These are phyloP conservation scores for Nigrospora oryzae DNA, from an alignment of 2,329 filamentous ascomycete genomes.

Conservation along the genomic window DNA sequence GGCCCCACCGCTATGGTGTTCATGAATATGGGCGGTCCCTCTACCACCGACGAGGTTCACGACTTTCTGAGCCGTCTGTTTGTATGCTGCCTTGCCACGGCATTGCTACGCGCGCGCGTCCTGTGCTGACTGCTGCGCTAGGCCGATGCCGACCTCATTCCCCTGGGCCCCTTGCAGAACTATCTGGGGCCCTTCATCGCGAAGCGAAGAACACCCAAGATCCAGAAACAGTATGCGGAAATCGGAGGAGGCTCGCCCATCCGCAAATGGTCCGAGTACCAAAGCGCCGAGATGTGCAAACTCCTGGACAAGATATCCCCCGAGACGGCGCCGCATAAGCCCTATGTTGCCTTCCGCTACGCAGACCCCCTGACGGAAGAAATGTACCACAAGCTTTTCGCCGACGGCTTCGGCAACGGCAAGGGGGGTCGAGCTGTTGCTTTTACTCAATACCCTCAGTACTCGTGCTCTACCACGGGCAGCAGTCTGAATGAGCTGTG, in stretches of 20 bases:
- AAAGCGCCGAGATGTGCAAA: conserved; percentile 94
- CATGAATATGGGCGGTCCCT: conserved; percentile 96
- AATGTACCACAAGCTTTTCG: conserved; percentile 76
- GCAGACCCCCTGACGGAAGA: conserved; percentile 89
- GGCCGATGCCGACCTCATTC: conserved; percentile 91
- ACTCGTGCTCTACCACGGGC: conserved; percentile 94
- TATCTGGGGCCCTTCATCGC: conserved; percentile 89
- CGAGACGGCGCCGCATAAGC: conserved; percentile 91
- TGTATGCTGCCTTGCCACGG: conserved; percentile 42
- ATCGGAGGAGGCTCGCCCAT: conserved; percentile 98
- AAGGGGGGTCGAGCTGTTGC: conserved; percentile 90
- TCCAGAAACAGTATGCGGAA: conserved; percentile 87
- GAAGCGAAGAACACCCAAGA: conserved; percentile 83
- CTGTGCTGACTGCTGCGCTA: conserved; percentile 25
- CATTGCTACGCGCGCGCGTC: background rate
- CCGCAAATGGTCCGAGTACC: conserved; percentile 94
- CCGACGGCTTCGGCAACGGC: conserved; percentile 84
- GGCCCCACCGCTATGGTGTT: conserved; percentile 98
- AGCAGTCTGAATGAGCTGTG: conserved; percentile 95
- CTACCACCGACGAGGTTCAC: conserved; percentile 78
- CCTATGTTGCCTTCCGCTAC: conserved; percentile 95
- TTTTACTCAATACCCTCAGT: conserved; percentile 97
- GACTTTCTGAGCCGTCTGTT: conserved; percentile 88
- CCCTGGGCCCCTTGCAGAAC: conserved; percentile 82
- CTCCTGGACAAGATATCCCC: conserved; percentile 84